Evolutionary conservation across 257 asterid genomes (phyloP), one percentile per base, ranked within the genome.

Genomic region (Cordia subcordata): DNA sequence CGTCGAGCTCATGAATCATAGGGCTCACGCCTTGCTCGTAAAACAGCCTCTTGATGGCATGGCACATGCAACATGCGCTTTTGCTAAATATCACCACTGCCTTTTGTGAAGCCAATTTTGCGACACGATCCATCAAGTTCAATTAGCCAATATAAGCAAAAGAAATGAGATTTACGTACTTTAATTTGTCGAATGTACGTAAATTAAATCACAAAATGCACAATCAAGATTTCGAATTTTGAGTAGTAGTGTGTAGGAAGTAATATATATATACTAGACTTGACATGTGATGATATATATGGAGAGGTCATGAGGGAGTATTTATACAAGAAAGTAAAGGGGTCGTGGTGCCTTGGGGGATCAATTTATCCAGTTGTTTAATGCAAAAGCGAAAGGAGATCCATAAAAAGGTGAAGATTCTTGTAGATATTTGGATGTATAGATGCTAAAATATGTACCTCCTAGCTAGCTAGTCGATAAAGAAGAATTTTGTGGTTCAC

Each of bases 31-130:
- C 78, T 45, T 58, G 68, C 45, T 64, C 67, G 51, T 63, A 58
- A 49, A 73, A 63, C 35, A 73, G 64, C 47, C 67, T 64, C 71
- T 73, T 73, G n/a, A 73, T 73, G 5, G 74, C 55, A 61, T 68
- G 74, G 62, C 74, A 63, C 64, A 73, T 68, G 65, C 65, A 63
- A 39, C 78, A 73, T 4, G 74, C 53, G 49, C 74, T 64, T 71
- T 55, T 54, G 42, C 74, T 73, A 52, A 73, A 73, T 8, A 73
- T 73, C 61, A 68, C 78, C 62, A 73, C 74, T 23, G 78, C 68
- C 38, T 50, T 73, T 13, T 63, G 57, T 16, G 58, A 66, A 33
- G 71, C 71, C 71, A 73, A 12, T 23, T 47, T 71, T 55, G n/a
- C 13, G 0, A 71, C 14, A 0, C 44, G 23, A n/a, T 71, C 76